These are phyloP conservation scores for Chaetomium tenue DNA, from an alignment of 495 filamentous ascomycete genomes.

Conservation along the genomic window DNA sequence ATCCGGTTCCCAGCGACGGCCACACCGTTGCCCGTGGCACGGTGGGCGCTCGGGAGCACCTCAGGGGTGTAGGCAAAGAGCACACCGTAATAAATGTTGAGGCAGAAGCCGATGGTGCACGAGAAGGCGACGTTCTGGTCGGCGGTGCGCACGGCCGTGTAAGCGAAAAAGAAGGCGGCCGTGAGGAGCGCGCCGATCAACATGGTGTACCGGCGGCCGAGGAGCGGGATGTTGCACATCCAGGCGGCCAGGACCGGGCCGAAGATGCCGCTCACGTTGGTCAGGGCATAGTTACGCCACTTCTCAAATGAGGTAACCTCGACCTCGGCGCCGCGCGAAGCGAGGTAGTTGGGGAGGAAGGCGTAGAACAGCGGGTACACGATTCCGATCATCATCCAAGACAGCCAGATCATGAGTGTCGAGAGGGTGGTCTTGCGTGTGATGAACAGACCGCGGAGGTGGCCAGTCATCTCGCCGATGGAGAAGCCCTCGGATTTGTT, in stretches of 20 bases:
- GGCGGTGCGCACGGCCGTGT: conserved; percentile 59
- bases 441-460: conserved; percentile 62
- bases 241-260: conserved; percentile 64
- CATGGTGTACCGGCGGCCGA: conserved; percentile 67
- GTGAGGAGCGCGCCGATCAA: conserved; percentile 60
- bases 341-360: conserved; percentile 56
- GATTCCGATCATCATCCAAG: conserved; percentile 68
- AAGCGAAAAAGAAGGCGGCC: conserved; percentile 67
- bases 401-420: conserved; percentile 64
- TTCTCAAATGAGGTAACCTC: conserved; percentile 50
- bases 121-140: conserved; percentile 64
- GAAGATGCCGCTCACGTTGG: conserved; percentile 62
- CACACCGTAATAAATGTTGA: conserved; percentile 72
- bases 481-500: conserved; percentile 48
- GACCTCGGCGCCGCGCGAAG: conserved; percentile 37
- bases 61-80: conserved; percentile 64
- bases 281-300: conserved; percentile 72
- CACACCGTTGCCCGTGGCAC: conserved; percentile 69
- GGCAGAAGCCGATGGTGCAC: conserved; percentile 62
- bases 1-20: conserved; percentile 66
- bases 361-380: conserved; percentile 70
- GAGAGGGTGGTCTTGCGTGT: conserved; percentile 60
- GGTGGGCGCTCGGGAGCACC: conserved; percentile 64
- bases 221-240: conserved; percentile 56
- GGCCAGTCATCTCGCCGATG: conserved; percentile 50